A percentile compares a stretch with the other conserved stretches of the same genome.
These are phyloP conservation scores for Bombardia bombarda DNA, from an alignment of 495 filamentous ascomycete genomes.

Conservation along the genomic window DNA sequence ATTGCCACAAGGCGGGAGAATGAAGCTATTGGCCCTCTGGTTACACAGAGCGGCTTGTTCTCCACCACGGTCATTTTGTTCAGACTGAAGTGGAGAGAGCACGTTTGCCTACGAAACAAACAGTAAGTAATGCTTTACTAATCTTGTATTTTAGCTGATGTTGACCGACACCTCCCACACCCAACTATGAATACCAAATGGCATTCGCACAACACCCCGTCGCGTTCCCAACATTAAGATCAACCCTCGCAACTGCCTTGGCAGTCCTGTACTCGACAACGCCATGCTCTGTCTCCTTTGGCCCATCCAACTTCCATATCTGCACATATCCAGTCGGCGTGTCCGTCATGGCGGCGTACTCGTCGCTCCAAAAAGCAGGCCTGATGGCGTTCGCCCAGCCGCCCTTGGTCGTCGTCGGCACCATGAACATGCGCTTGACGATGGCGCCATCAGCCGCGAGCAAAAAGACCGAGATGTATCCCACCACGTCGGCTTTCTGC, in stretches of 20 bases:
- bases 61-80: no score
- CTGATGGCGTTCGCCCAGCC: conserved; percentile 25
- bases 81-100: no score
- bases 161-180: neutral
- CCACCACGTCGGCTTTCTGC: conserved; percentile 6
- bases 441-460: conserved; percentile 19
- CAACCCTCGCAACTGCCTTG: conserved; percentile 19
- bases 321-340: conserved; percentile 28
- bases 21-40: no score
- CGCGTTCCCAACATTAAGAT: conserved; percentile 16
- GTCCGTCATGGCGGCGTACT: conserved; percentile 25
- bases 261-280: conserved; percentile 14
- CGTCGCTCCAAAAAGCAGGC: conserved; percentile 25
- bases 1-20: no score
- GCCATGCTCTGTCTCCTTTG: conserved; percentile 5
- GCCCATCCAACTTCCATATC: conserved; percentile 24
- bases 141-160: no score
- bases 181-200: conserved; percentile 18
- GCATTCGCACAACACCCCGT: conserved; percentile 33
- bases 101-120: no score
- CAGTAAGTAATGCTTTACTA: no score
- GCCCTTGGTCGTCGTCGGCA: conserved; percentile 24
- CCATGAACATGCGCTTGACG: conserved; percentile 19
- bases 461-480: conserved; percentile 26
- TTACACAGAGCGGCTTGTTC: no score